Evolutionary conservation across 2,329 filamentous ascomycete species (phyloP), one percentile per base, ranked within the genome.

Genomic region (Epichloe glyceriae): DNA sequence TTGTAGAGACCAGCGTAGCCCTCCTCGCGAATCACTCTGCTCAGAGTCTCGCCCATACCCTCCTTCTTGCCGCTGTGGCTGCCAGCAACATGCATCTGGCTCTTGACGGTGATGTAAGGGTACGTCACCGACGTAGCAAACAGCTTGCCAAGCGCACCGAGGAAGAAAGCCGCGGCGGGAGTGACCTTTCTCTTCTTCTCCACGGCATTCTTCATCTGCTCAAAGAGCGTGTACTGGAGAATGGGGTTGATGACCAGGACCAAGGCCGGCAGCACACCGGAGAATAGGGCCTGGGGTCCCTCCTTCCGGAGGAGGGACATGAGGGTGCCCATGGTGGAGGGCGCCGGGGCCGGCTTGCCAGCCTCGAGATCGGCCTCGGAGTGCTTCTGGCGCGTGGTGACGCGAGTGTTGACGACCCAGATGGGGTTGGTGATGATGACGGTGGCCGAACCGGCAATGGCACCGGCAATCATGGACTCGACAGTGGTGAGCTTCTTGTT

Each of bases 81-180:
- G 55, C 78, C 82, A 30, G 90, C 88, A 54, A 98, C 88, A 67
- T 98, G 93, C 82, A 95, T 95, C 65, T 88, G 82, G 70, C 89
- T 95, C 82, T 98, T 98, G 62, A 98, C 86, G 4, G 93, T 98
- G 67, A 98, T 97, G 67, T 98, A 98, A 11, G 93, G 93, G 68
- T 98, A 98, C 5, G 93, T 98, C 62, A 97, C 86, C 54, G 77
- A 82, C 3, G 93, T 98, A 22, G 93, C 93, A 54, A 96, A 83
- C 56, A 98, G 76, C 78, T 98, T 98, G 68, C 93, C 90, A 34
- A 97, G 65, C 2, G 93, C 93, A 55, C 93, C 93, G 3, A 98
- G 76, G 63, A 93, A 80, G 68, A 98, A 98, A 47, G 88, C 89
- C 58, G 95, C 80, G 50, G 81, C 84, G 1, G 91, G 88, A 0